Percentiles rank a stretch among this genome's conserved stretches.
Evolutionary conservation across 148 eudicot genomes (phyloP).

Genomic region (Cornus controversa): DNA sequence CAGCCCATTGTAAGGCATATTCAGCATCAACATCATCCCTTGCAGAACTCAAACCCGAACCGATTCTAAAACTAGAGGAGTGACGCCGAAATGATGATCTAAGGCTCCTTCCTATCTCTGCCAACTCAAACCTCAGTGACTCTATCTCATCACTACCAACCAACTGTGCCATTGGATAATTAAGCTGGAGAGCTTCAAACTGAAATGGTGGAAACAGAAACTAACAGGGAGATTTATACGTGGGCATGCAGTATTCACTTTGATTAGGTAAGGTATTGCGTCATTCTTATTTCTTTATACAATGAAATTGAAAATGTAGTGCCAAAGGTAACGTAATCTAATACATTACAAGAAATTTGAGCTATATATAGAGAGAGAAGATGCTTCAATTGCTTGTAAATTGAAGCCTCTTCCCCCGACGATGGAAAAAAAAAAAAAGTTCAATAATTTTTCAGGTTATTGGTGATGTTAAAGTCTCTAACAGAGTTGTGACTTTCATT

Average conservation of each 20-base stretch:
- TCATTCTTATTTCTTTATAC: slow-evolving; percentile 12
- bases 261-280: slow-evolving; percentile 15
- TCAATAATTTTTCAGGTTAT: too few relatives aligned
- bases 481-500: too few relatives aligned
- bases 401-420: not conserved
- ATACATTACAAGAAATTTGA: not conserved
- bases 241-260: not conserved
- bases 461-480: too few relatives aligned
- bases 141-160: slow-evolving; percentile 38
- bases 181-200: slow-evolving; percentile 7
- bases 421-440: not conserved
- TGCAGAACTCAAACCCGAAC: slow-evolving; percentile 29
- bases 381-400: not conserved
- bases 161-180: slow-evolving; percentile 39
- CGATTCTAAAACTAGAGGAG: slow-evolving; percentile 39
- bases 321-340: not conserved
- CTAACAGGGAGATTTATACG: not conserved
- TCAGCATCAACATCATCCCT: slow-evolving; percentile 45
- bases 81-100: slow-evolving; percentile 35
- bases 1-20: slow-evolving; percentile 49
- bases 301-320: not conserved
- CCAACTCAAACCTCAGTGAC: slow-evolving; percentile 36
- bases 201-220: not conserved
- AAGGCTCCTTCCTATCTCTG: slow-evolving; percentile 48
- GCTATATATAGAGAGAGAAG: not conserved